Base-by-base conservation (phyloP, 441 rosid species). In the Populus hybrid region DNA sequence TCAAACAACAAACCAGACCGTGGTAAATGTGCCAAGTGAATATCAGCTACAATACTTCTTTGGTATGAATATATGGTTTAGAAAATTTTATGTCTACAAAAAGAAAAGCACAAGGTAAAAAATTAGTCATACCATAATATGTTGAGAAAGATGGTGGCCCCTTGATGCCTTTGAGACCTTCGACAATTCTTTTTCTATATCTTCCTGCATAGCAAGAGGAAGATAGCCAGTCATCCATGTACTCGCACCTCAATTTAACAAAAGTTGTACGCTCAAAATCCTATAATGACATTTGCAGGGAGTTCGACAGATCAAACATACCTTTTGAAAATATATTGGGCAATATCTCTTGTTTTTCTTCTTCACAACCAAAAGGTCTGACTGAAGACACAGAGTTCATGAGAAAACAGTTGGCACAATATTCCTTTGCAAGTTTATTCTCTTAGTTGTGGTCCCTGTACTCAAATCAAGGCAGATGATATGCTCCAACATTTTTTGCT, bases 291-390 rank as follows among this genome's bases (percentile, higher is more conserved):
- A 69, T 59, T 4, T 42, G 68, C 20, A 38, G 66, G 35, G 71
- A 73, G n/a, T 45, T 77, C 14, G 40, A 59, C 1, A n/a, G 68
- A 21, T 73, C 80, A 76, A 80, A 74, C 80, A 59, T 76, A 91
- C 99, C 98, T 95, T 95, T 78, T 90, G 91, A 88, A 95, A 95
- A 87, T 90, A 95, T 79, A 95, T 79, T 20, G 98, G 99, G 87
- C 91, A 92, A 83, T 87, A 92, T n/a, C 98, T 92, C 86, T 82
- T 89, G 83, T 88, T 89, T 82, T 78, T 92, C 79, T 84, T 95
- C 90, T 86, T 92, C 83, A 92, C 93, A 71, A 90, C 90, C 84
- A 92, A 87, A 81, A 91, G 95, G 74, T 93, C 99, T 40, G 99
- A 95, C 99, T 95, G 94, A 75, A 88, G 14, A 79, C 5, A 72